Evolutionary conservation across 2,329 filamentous ascomycete species (phyloP), one percentile per base, ranked within the genome.

Genomic region (Niveomyces coronatus): DNA sequence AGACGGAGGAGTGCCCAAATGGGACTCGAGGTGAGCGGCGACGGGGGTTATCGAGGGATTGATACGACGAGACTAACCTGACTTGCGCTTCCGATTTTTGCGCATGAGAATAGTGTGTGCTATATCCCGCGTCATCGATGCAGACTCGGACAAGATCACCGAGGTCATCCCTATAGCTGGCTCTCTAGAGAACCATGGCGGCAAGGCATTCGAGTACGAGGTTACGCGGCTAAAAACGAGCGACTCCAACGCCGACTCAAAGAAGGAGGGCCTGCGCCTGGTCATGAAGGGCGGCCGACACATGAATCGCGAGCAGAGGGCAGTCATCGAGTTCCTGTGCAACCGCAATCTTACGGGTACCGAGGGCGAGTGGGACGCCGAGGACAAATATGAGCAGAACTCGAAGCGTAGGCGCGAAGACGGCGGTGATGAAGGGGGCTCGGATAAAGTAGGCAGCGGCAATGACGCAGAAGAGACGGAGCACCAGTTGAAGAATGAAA

Each of bases 101-200:
- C n/a, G n/a, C n/a, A n/a, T n/a, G n/a, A n/a, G n/a, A n/a, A n/a
- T 44, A 85, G 85, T 89, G 28, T 94, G 88, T 61, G 85, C 72
- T 9, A 81, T 93, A 50, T 68, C 77, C 43, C 73, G 75, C 39
- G 62, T 67, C 26, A 68, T 76, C 5, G 61, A 64, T 17, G 65
- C 67, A 33, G 62, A 69, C 20, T 59, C 57, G 19, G 68, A 72
- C 37, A 56, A 53, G 10, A 65, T 78, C 19, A 59, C 65, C 30
- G 63, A 71, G 24, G 74, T 82, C 2, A 77, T 82, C 36, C 75
- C 85, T 8, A 82, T 94, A 44, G 85, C 83, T 2, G 86, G 86
- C 18, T 71, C 81, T 11, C 76, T 86, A 23, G 60, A 67, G 30
- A 63, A 74, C 22, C 62, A 65, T 15, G 72, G 76, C 43, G 77